Base-by-base conservation (phyloP, 495 filamentous ascomycete genomes). In the Delitschia confertaspora region DNA sequence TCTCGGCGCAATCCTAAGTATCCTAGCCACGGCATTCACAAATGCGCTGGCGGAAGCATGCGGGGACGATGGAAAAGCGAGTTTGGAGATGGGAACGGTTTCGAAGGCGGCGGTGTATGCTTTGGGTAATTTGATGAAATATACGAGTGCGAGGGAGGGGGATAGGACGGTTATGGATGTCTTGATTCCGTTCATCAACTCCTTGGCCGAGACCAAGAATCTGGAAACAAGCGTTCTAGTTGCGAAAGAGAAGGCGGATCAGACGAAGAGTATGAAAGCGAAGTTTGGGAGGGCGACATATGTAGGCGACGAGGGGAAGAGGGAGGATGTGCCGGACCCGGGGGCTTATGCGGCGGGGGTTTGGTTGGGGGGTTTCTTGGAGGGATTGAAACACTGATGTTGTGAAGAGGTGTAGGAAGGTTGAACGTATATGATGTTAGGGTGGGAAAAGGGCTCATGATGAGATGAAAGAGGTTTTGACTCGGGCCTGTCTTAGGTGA, bases 301-400 rank as follows among this genome's bases (percentile, higher is more conserved):
- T 58, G 67, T 79, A 10, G 75, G 71, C 1, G 71, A 62, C 13
- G 44, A 62, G 0, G 66, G 61, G 19, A 63, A 42, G 47, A 41
- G 54, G 38, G 63, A 65, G 43, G 62, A 62, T 44, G 66, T 70
- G 21, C 75, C 75, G 2, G 75, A 80, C 52, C 76, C 76, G 6
- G 76, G 76, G 25, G 76, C 76, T 6, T 78, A 71, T 71, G 76
- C 74, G 1, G 70, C 70, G 18, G 75, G 73, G 65, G 71, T 77
- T 4, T 75, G 67, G 42, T 69, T 80, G 42, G 62, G 62, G 51
- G 76, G 75, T 0, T 49, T 78, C 41, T 53, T 52, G 33, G 48
- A 60, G 23, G 60, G 58, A 3, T 49, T 3, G 11, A 26, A 3
- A 22, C 18, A 2, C 8, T 34, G 6, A 16, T 34, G 14, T n/a